These are phyloP conservation scores for Parietaria judaica DNA, from an alignment of 306 rosid species.

Conservation along the genomic window DNA sequence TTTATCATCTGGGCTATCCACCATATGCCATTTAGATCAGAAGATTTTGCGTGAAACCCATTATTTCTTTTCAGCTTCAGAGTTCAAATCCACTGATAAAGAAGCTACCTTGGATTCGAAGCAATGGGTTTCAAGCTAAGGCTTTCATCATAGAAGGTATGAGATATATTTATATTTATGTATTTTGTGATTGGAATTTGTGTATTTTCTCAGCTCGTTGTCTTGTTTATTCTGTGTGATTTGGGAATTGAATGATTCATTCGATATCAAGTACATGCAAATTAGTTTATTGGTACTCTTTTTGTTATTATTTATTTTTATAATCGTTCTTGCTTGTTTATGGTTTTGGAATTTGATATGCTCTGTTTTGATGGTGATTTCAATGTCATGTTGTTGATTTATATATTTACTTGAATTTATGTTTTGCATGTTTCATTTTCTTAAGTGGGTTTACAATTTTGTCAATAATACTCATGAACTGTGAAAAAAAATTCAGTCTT, in stretches of 20 bases:
- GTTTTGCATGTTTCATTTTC: conserved; percentile 9
- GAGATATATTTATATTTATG: conserved; percentile 20
- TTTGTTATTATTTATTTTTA: conserved; percentile 7
- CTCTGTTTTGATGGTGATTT: too few species aligned
- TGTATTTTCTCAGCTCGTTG: conserved; percentile 1
- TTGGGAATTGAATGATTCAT: conserved; percentile 21
- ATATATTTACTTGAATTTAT: neutral
- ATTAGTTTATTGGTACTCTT: conserved; percentile 5
- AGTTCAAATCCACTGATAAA: conserved; percentile 32
- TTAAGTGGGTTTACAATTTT: conserved; percentile 4
- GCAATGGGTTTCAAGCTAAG: conserved; percentile 26
- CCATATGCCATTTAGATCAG: conserved; percentile 32
- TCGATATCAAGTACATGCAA: conserved; percentile 10
- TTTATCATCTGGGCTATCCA: conserved; percentile 34
- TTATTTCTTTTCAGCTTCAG: conserved; percentile 15
- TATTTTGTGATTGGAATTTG: conserved; percentile 20
- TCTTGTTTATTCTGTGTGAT: conserved; percentile 17
- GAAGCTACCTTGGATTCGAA: conserved; percentile 35
- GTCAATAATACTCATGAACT: neutral
- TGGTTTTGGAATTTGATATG: neutral
- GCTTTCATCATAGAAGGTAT: conserved; percentile 38
- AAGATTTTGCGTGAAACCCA: conserved; percentile 14
- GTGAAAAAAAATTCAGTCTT: conserved; percentile 4
- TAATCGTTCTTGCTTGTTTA: conserved; percentile 33
- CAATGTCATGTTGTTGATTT: too few species aligned